Evolutionary conservation across 148 eudicot species (phyloP).

Genomic region (Vaccinium macrocarpon): DNA sequence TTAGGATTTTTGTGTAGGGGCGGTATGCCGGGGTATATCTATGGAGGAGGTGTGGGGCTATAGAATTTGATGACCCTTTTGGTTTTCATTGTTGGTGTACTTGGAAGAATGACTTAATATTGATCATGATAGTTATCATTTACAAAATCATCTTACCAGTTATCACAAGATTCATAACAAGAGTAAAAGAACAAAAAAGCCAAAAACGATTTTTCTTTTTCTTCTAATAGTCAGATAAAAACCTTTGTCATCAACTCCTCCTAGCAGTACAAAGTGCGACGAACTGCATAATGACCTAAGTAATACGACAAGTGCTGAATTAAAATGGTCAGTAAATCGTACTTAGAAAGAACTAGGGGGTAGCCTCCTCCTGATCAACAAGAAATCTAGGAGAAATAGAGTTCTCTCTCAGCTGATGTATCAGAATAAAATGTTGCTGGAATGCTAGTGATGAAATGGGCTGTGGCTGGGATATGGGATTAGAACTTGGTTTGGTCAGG

Average conservation of each 20-base stretch:
- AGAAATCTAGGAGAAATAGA: constrained; percentile 75
- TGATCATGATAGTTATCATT: not conserved
- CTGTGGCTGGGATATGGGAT: too few relatives aligned
- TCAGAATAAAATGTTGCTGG: constrained; percentile 36
- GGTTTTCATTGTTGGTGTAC: too few relatives aligned
- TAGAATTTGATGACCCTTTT: too few relatives aligned
- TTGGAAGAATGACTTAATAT: too few relatives aligned
- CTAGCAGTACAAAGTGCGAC: constrained; percentile 78
- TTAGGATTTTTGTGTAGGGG: too few relatives aligned
- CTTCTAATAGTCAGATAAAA: constrained; percentile 52
- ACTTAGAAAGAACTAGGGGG: constrained; percentile 36
- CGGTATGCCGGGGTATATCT: too few relatives aligned
- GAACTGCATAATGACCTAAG: constrained; percentile 49
- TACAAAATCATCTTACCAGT: constrained; percentile 9
- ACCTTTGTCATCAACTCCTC: constrained; percentile 81
- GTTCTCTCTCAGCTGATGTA: constrained; percentile 88
- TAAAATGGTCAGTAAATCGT: not conserved
- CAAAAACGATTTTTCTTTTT: not conserved
- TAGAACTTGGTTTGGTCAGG: too few relatives aligned
- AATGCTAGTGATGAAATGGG: too few relatives aligned
- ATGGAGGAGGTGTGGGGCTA: too few relatives aligned
- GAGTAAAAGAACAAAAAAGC: constrained; percentile 18
- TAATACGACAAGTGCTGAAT: not conserved
- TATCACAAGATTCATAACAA: not conserved
- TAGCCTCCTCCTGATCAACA: constrained; percentile 69